phyloP scores from a whole-genome alignment of 2,329 filamentous ascomycete genomes.

The Colletotrichum caudatum region DNA sequence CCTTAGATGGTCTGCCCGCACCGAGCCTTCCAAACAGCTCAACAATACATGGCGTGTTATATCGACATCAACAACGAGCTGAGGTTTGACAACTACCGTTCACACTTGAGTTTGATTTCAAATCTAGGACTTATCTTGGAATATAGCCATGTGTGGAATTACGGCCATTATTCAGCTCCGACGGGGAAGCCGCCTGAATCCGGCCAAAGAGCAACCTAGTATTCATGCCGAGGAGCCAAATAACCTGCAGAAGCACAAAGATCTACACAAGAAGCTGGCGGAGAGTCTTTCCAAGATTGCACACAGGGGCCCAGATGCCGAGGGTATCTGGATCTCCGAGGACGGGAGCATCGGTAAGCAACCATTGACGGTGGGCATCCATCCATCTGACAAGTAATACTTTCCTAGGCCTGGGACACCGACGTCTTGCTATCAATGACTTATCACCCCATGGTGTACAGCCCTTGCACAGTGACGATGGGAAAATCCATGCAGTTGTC shows the following conservation, averaged over 20 bases:
- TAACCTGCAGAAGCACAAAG: not conserved
- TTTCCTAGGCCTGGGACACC: constrained; percentile 56
- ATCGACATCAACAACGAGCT: not conserved
- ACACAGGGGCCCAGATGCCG: constrained; percentile 50
- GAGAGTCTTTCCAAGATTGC: constrained; percentile 42
- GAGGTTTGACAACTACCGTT: too few species aligned
- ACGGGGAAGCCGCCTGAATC: not conserved
- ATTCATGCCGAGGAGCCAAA: not conserved
- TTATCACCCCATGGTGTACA: constrained; percentile 59
- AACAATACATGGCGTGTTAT: not conserved
- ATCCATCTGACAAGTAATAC: not conserved
- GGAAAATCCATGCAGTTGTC: constrained; percentile 63
- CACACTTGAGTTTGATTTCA: fast-evolving
- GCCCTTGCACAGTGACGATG: constrained; percentile 55
- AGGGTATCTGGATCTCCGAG: constrained; percentile 46
- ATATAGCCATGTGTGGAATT: constrained; percentile 33
- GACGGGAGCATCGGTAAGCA: constrained; percentile 25
- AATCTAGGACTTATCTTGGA: not conserved
- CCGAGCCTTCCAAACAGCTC: too few species aligned
- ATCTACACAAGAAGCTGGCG: constrained; percentile 11
- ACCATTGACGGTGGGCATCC: too few species aligned
- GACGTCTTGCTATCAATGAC: constrained; percentile 65
- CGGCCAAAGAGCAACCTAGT: not conserved
- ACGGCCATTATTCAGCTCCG: constrained; percentile 23
- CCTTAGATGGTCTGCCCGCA: not conserved